A percentile compares a stretch with the other conserved stretches of the same genome.
Conservation (phyloP, 495 filamentous ascomycete genomes). For the Aspergillus coremiiformis region DNA sequence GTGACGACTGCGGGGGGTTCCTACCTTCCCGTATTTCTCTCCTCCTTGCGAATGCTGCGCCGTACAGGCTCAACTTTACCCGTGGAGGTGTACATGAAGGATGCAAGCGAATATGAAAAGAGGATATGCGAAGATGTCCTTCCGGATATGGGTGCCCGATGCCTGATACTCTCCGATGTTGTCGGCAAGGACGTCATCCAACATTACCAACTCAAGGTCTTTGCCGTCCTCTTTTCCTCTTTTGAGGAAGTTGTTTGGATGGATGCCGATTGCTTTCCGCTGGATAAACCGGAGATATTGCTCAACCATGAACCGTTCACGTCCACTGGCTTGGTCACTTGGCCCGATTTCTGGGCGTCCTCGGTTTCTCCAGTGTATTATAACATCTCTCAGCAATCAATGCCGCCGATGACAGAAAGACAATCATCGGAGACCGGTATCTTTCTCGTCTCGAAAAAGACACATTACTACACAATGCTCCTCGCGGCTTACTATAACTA, state of each 20-base stretch:
- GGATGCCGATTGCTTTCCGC: slow-evolving; percentile 52
- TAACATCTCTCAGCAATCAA: slow-evolving; percentile 42
- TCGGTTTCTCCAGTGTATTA: slow-evolving; percentile 48
- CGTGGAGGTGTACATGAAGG: slow-evolving; percentile 52
- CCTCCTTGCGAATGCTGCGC: slow-evolving; percentile 51
- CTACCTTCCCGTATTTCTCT: slow-evolving; percentile 43
- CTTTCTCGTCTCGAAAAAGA: slow-evolving; percentile 50
- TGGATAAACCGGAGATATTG: slow-evolving; percentile 44
- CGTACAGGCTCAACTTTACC: slow-evolving; percentile 48
- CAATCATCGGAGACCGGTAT: slow-evolving; percentile 50
- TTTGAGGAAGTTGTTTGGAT: slow-evolving; percentile 57
- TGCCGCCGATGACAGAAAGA: slow-evolving; percentile 31
- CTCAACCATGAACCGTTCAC: slow-evolving; percentile 46
- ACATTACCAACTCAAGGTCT: slow-evolving; percentile 53
- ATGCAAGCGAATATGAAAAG: slow-evolving; percentile 41
- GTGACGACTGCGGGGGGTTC: slow-evolving; percentile 44
- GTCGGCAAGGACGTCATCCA: slow-evolving; percentile 33
- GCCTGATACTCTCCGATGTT: slow-evolving; percentile 42
- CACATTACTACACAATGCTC: slow-evolving; percentile 45
- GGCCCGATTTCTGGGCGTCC: slow-evolving; percentile 56
- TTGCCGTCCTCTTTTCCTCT: slow-evolving; percentile 52
- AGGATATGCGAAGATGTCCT: slow-evolving; percentile 46
- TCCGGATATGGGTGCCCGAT: slow-evolving; percentile 44
- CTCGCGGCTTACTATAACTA: slow-evolving; percentile 58
- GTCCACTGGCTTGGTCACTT: slow-evolving; percentile 48